Conservation (phyloP, 345 rosid genomes). For the sweet orange (Citrus sinensis) region DNA sequence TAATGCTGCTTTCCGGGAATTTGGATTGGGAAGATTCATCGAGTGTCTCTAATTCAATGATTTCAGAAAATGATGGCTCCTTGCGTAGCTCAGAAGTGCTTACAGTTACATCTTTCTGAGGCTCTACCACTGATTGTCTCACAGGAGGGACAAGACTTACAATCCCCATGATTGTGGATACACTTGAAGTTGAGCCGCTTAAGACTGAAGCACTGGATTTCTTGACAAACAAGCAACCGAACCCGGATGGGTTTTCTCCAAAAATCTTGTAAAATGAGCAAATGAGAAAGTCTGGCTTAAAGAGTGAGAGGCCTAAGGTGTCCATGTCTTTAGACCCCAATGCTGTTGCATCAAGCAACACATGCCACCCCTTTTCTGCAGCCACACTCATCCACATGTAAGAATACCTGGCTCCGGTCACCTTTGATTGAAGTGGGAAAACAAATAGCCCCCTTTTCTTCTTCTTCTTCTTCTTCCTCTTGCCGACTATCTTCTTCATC, state of each 20-base stretch:
- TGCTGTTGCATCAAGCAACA: conserved; percentile 73
- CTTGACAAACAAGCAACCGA: conserved; percentile 73
- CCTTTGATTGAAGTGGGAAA: conserved; percentile 75
- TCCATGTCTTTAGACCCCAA: conserved; percentile 85
- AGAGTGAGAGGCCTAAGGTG: conserved; percentile 75
- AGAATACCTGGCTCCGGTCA: conserved; percentile 70
- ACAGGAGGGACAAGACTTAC: conserved; percentile 31
- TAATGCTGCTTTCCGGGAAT: neutral
- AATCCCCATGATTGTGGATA: conserved; percentile 29
- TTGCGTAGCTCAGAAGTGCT: neutral
- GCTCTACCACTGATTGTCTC: neutral
- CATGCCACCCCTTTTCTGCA: conserved; percentile 75
- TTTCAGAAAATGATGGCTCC: conserved; percentile 31
- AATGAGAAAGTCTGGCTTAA: conserved; percentile 73
- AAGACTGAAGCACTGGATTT: conserved; percentile 48
- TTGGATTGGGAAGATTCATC: conserved; percentile 4
- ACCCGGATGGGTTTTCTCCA: conserved; percentile 70
- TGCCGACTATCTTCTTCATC: conserved; percentile 42
- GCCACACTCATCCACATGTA: conserved; percentile 83
- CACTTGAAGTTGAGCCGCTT: conserved; percentile 25
- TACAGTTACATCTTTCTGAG: neutral
- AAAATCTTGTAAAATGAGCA: conserved; percentile 75
- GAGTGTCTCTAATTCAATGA: conserved; percentile 26
- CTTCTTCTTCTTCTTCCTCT: conserved; percentile 31
- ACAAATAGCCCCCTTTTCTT: conserved; percentile 63